Percentiles rank a stretch among this genome's conserved stretches.
Conservation (phyloP, 352 stramenopile species). For the Globisporangium echinulatum region DNA sequence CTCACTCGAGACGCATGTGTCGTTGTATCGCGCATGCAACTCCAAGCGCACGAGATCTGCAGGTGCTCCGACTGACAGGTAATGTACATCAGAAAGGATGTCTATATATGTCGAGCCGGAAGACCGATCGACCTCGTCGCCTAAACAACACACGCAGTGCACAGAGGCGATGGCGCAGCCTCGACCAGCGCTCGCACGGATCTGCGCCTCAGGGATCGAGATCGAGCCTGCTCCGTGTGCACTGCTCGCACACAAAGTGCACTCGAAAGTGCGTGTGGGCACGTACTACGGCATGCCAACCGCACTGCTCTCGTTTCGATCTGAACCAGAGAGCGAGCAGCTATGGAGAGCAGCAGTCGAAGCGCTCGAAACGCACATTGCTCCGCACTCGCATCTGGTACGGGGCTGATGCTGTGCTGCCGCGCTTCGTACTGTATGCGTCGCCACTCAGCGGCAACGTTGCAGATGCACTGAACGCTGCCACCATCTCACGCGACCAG, state of each 20-base stretch:
- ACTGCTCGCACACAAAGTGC: slow-evolving; percentile 15
- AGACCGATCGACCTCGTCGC: too few relatives aligned
- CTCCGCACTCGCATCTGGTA: slow-evolving; percentile 33
- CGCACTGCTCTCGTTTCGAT: slow-evolving; percentile 30
- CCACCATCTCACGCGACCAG: not conserved
- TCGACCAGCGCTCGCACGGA: not conserved
- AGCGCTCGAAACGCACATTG: slow-evolving; percentile 21
- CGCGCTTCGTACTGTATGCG: too few relatives aligned
- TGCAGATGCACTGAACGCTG: not conserved
- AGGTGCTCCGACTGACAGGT: too few relatives aligned
- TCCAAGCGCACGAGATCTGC: too few relatives aligned
- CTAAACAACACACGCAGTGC: too few relatives aligned
- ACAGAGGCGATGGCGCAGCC: too few relatives aligned
- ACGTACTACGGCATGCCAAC: slow-evolving; percentile 19
- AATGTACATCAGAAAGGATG: too few relatives aligned
- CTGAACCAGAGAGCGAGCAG: slow-evolving; percentile 21
- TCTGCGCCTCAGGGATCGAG: slow-evolving; percentile 10
- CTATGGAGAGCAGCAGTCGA: slow-evolving; percentile 28
- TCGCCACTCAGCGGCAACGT: not conserved
- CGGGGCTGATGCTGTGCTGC: not conserved
- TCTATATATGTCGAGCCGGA: too few relatives aligned
- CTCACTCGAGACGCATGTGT: too few relatives aligned
- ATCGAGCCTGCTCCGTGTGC: slow-evolving; percentile 7
- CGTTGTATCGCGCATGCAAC: too few relatives aligned
- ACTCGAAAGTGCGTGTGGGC: slow-evolving; percentile 29